Base-by-base conservation (phyloP, 257 asterid genomes). In the Cynanchum wilfordii region DNA sequence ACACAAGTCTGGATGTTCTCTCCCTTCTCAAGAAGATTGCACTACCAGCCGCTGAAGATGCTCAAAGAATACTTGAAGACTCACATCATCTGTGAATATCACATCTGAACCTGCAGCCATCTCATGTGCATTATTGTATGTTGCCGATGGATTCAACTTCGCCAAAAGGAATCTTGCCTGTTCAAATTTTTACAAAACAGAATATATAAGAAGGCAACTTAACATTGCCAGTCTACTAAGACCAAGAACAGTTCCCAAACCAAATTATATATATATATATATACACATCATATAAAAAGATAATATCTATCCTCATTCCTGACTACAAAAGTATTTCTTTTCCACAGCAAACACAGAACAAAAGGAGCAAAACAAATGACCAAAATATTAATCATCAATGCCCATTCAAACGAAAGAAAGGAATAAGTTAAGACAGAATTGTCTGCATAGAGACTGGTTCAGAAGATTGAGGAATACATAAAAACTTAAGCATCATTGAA, bases 91-190 rank as follows among this genome's bases (percentile, higher is more conserved):
- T 0, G 99, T 94, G 83, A 91, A 89, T 76, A 94, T 94, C 58
- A 94, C 89, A 59, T 94, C 99, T 0, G 96, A 82, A 10, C 98
- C 99, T 38, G 93, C 83, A 65, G 89, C 87, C 98, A 87, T 88
- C 76, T 92, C 97, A 20, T 86, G 83, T 51, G 95, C 93, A 76
- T 87, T 95, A 55, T 79, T 91, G 86, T 95, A 87, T 8, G 98
- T 91, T 66, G 99, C 97, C 20, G 99, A 95, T 8, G 99, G 99
- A 80, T 95, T 95, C 89, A 95, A 78, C 83, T 95, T 95, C 51
- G 97, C 99, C 89, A 95, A 85, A 77, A 95, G 77, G 65, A 95
- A 95, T 65, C 99, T 90, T 79, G 98, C 99, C 99, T 95, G 93
- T 81, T 40, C 71, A 81, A 74, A 77, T 62, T 73, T 70, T 20